Evolutionary conservation across 352 stramenopile genomes (phyloP).

Genomic region (Achlya hypogyna): DNA sequence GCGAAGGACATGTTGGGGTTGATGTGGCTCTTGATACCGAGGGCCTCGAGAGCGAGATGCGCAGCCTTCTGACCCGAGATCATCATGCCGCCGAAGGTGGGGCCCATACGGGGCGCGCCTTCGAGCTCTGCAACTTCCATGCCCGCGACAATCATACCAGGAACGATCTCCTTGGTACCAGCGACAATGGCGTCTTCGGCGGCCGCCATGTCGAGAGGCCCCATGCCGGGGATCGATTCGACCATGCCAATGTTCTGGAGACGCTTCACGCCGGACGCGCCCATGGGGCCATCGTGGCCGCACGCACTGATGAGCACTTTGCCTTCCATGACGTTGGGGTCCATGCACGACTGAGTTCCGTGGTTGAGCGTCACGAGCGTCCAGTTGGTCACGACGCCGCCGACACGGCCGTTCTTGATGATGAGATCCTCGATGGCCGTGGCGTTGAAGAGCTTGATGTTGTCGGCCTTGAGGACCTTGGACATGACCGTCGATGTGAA

Average conservation of each 20-base stretch:
- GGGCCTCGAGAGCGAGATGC: conserved; percentile 45
- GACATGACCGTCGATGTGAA: conserved; percentile 60
- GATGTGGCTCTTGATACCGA: conserved; percentile 51
- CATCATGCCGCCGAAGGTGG: conserved; percentile 58
- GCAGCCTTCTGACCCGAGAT: conserved; percentile 57
- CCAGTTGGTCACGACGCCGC: conserved; percentile 59
- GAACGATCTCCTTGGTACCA: conserved; percentile 53
- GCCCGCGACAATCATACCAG: conserved; percentile 49
- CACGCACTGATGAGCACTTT: conserved; percentile 56
- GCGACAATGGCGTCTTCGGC: conserved; percentile 52
- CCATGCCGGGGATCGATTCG: conserved; percentile 44
- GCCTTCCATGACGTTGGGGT: conserved; percentile 61
- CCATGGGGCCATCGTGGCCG: conserved; percentile 54
- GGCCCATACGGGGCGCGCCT: conserved; percentile 48
- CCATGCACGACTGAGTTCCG: conserved; percentile 62
- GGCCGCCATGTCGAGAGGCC: conserved; percentile 48
- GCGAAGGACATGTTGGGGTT: conserved; percentile 29
- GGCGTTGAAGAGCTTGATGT: conserved; percentile 66
- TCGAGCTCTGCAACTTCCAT: conserved; percentile 59
- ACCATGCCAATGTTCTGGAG: conserved; percentile 61
- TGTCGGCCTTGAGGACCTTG: conserved; percentile 43
- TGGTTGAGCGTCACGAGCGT: conserved; percentile 57
- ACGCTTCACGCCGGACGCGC: conserved; percentile 51
- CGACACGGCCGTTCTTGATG: conserved; percentile 50
- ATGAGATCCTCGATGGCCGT: conserved; percentile 63